Evolutionary conservation across 768 basidiomycete species (phyloP).

Genomic region (Coprinopsis cinerea): DNA sequence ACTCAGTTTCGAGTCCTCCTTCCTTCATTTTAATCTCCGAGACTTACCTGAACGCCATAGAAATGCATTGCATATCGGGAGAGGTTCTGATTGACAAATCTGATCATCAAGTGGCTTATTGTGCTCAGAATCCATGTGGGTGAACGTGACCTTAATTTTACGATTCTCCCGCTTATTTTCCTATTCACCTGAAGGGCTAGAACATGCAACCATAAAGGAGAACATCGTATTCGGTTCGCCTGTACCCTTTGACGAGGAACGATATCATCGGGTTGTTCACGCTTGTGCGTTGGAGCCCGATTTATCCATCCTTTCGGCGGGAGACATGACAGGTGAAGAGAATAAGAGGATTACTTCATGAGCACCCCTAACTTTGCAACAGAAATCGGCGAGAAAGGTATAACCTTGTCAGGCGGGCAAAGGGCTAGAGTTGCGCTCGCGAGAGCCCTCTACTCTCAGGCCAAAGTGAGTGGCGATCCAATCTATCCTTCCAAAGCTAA

Average conservation of each 20-base stretch:
- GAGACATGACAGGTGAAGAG: constrained; percentile 80
- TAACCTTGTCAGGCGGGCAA: constrained; percentile 70
- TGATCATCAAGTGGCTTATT: constrained; percentile 59
- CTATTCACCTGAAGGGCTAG: constrained; percentile 44
- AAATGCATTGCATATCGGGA: constrained; percentile 55
- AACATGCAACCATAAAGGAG: constrained; percentile 75
- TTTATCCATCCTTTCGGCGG: constrained; percentile 64
- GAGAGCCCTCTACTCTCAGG: constrained; percentile 71
- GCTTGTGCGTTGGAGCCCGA: constrained; percentile 74
- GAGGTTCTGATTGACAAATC: constrained; percentile 49
- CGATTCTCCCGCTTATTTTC: neutral
- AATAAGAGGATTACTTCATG: too few relatives aligned
- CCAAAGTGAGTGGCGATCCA: constrained; percentile 26
- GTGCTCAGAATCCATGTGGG: constrained; percentile 60
- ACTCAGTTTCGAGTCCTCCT: too few relatives aligned
- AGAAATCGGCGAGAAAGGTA: constrained; percentile 82
- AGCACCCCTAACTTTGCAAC: neutral
- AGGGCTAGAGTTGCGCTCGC: constrained; percentile 72
- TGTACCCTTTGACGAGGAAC: constrained; percentile 50
- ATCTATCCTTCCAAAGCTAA: neutral
- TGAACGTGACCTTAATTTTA: neutral
- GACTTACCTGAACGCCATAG: too few relatives aligned
- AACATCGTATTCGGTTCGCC: constrained; percentile 73
- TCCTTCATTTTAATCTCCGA: too few relatives aligned
- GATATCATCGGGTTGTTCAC: constrained; percentile 64